These are phyloP conservation scores for Myxozyma sirexii DNA, from an alignment of 805 yeast species.

Conservation along the genomic window DNA sequence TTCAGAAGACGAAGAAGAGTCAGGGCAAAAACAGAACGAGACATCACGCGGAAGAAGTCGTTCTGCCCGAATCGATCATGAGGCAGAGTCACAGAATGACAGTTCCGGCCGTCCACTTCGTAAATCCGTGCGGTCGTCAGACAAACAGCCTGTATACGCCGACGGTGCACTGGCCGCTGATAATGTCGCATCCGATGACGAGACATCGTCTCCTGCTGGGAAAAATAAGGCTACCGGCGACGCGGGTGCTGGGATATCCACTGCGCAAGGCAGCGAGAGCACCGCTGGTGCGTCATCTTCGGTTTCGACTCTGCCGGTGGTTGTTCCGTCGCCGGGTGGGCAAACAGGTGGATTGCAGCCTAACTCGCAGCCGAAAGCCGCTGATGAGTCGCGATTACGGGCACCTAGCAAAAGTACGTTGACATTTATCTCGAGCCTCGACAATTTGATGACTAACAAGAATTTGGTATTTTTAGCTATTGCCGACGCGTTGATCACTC, in stretches of 20 bases:
- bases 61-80: slow-evolving; percentile 6
- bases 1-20: slow-evolving; percentile 31
- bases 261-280: neutral
- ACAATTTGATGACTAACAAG: neutral
- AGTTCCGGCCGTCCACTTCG: slow-evolving; percentile 1
- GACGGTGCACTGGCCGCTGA: slow-evolving; percentile 1
- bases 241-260: neutral
- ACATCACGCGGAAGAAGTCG: slow-evolving; percentile 33
- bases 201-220: neutral
- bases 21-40: slow-evolving; percentile 26
- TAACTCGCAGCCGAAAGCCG: slow-evolving; percentile 2
- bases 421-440: neutral
- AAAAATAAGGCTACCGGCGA: neutral
- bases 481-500: slow-evolving; percentile 29
- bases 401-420: slow-evolving; percentile 25
- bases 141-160: slow-evolving; percentile 5
- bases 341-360: neutral
- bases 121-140: slow-evolving; percentile 1
- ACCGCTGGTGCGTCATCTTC: slow-evolving; percentile 11
- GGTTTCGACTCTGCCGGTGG: slow-evolving; percentile 24
- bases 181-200: neutral
- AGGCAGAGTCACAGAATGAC: neutral
- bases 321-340: slow-evolving; percentile 13
- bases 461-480: slow-evolving; percentile 15
- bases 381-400: slow-evolving; percentile 29